phyloP scores from a whole-genome alignment of 768 basidiomycete genomes.

The Rhizopogon vesiculosus region DNA sequence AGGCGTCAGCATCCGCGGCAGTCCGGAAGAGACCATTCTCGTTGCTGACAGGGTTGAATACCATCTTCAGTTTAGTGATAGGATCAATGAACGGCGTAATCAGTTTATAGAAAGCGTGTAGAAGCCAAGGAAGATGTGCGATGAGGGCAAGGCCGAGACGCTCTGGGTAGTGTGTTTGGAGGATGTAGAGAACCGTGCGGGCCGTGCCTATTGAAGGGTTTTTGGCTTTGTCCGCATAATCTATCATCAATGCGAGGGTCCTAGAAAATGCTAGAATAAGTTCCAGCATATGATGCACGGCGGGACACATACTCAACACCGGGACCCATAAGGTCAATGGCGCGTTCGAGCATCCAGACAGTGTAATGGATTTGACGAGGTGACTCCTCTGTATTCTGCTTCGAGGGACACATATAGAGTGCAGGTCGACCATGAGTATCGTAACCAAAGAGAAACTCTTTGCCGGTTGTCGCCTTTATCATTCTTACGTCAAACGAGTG shows the following conservation, averaged over 20 bases:
- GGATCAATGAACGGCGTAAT: slow-evolving; percentile 84
- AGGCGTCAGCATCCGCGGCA: slow-evolving; percentile 12
- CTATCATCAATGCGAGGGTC: slow-evolving; percentile 65
- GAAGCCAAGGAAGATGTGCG: slow-evolving; percentile 75
- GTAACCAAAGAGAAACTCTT: slow-evolving; percentile 74
- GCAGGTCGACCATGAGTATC: slow-evolving; percentile 62
- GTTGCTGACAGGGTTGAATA: slow-evolving; percentile 57
- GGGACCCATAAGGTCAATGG: slow-evolving; percentile 71
- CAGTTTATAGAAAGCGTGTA: slow-evolving; percentile 72
- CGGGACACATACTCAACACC: slow-evolving; percentile 65
- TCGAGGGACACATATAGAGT: slow-evolving; percentile 61
- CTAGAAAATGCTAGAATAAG: slow-evolving; percentile 28
- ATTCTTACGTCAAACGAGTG: not conserved
- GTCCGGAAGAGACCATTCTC: slow-evolving; percentile 22
- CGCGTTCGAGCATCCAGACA: slow-evolving; percentile 76
- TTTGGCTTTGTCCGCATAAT: slow-evolving; percentile 73
- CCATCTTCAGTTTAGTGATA: slow-evolving; percentile 67
- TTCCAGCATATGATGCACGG: too few relatives aligned
- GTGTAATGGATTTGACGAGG: slow-evolving; percentile 66
- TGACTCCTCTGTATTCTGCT: slow-evolving; percentile 74
- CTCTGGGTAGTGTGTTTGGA: slow-evolving; percentile 85
- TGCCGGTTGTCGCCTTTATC: slow-evolving; percentile 71
- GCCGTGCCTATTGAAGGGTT: slow-evolving; percentile 38
- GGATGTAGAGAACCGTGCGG: slow-evolving; percentile 48
- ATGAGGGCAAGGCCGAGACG: slow-evolving; percentile 73